phyloP scores from a whole-genome alignment of 805 yeast genomes.

The Saccharomycopsis sp. region DNA sequence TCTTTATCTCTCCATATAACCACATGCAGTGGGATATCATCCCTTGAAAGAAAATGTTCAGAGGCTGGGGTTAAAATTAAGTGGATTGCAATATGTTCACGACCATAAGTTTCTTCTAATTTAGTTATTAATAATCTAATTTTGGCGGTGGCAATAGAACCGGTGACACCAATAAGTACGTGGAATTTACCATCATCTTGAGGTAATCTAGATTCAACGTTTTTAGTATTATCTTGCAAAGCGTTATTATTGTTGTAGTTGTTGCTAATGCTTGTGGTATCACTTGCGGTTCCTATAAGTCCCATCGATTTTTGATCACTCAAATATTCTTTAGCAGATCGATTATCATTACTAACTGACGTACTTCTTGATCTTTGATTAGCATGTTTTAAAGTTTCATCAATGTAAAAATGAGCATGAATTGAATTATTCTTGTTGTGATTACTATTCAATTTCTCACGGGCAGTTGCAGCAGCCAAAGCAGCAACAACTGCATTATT shows the following conservation, averaged over 20 bases:
- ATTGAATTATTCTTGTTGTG: conserved; percentile 52
- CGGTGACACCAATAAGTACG: conserved; percentile 80
- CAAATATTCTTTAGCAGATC: conserved; percentile 1
- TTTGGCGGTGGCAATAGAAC: conserved; percentile 78
- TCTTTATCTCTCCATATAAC: conserved; percentile 90
- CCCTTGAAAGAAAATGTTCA: conserved; percentile 62
- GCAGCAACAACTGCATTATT: conserved; percentile 33
- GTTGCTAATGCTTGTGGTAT: neutral
- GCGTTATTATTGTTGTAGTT: neutral
- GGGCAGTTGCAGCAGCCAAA: conserved; percentile 34
- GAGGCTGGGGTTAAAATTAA: conserved; percentile 81
- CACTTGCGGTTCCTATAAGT: neutral
- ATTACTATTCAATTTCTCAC: conserved; percentile 23
- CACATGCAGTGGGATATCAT: conserved; percentile 56
- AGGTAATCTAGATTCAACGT: conserved; percentile 57
- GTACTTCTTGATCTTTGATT: conserved; percentile 30
- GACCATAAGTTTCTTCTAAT: conserved; percentile 73
- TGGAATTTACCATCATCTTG: conserved; percentile 87
- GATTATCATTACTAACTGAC: conserved; percentile 23
- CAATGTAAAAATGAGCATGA: conserved; percentile 74
- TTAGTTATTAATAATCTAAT: conserved; percentile 74
- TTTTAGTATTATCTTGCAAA: conserved; percentile 30
- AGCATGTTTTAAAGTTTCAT: conserved; percentile 55
- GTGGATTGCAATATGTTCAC: conserved; percentile 70
- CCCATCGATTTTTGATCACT: conserved; percentile 13